Conservation (phyloP, 352 stramenopile species). For the Phytophthora pluvialis region DNA sequence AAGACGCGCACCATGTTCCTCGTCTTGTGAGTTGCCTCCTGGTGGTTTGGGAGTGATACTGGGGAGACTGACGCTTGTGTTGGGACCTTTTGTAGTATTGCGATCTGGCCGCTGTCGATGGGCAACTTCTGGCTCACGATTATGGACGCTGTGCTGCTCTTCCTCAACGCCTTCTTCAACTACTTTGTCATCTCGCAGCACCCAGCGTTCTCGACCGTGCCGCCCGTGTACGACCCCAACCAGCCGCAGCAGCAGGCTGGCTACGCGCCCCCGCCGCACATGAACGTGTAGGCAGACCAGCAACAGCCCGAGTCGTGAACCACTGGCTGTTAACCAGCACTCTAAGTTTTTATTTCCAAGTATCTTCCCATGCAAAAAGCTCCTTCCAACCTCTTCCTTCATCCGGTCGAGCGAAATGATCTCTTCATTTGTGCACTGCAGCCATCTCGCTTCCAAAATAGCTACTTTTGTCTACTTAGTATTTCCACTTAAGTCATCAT, state of each 20-base stretch:
- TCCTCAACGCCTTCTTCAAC: conserved; percentile 92
- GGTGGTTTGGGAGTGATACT: not conserved
- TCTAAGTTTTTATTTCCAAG: conserved; percentile 27
- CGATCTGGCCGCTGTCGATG: conserved; percentile 91
- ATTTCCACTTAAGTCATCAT: too few species aligned
- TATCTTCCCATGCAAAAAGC: too few species aligned
- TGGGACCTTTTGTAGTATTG: conserved; percentile 69
- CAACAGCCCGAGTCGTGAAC: not conserved
- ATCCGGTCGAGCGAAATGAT: not conserved
- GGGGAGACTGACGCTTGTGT: conserved; percentile 42
- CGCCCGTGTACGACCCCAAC: conserved; percentile 32
- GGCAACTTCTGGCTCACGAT: conserved; percentile 91
- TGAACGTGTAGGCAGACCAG: conserved; percentile 34
- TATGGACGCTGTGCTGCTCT: conserved; percentile 86
- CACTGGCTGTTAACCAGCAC: too few species aligned
- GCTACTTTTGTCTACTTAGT: conserved; percentile 20
- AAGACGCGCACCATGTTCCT: conserved; percentile 89
- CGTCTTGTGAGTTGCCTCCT: conserved; percentile 74
- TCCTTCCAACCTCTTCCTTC: too few species aligned
- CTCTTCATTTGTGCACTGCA: too few species aligned
- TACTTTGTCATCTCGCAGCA: conserved; percentile 91
- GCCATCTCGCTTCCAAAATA: conserved; percentile 12
- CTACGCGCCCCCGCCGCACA: conserved; percentile 25
- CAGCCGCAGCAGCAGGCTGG: conserved; percentile 29
- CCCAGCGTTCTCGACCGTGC: conserved; percentile 62